Evolutionary conservation across 2,329 filamentous ascomycete species (phyloP), one percentile per base, ranked within the genome.

Genomic region (Pseudogymnoascus sp.): DNA sequence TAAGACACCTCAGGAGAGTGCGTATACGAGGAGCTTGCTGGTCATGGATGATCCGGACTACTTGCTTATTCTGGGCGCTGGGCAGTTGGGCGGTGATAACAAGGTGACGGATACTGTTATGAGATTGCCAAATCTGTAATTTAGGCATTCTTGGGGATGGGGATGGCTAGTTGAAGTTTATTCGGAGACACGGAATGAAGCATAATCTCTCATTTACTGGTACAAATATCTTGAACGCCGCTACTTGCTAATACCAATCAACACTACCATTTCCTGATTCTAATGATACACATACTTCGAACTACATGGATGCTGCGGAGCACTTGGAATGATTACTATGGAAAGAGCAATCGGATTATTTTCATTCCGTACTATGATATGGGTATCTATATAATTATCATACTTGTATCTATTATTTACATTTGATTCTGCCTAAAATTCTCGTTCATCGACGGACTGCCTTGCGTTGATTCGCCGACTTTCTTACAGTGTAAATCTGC

Each of bases 91-190:
- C 31, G 71, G 67, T 1, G 69, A 69, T 2, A 73, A 73, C 40
- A 69, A 55, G 16, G 65, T 73, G 12, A 70, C 70, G 8, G 69
- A 70, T 5, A 71, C 67, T 64, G 71, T 73, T 16, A 69, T 72
- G 41, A 45, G 21, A 8, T 21, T 45, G 8, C 41, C 41, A 14
- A 37, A 59, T 4, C 5, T 59, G 21, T 45, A 45, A 23, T 23
- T 8, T 43, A 23, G 23, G 18, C 12, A 41, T 41, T 41, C 16
- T 41, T 6, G 28, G 38, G 38, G 38, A 40, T 38, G 28, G 38
- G 38, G 38, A 40, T 38, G 35, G n/a, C 38, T 40, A 18, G 38
- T 40, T 18, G n/a, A 40, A 18, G n/a, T 40, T 40, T 40, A 40
- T 40, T 40, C 3, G 1, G 38, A 40, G 38, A 40, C 12, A 16